Evolutionary conservation across 768 basidiomycete species (phyloP).

Genomic region (Lactifluus echinatus): DNA sequence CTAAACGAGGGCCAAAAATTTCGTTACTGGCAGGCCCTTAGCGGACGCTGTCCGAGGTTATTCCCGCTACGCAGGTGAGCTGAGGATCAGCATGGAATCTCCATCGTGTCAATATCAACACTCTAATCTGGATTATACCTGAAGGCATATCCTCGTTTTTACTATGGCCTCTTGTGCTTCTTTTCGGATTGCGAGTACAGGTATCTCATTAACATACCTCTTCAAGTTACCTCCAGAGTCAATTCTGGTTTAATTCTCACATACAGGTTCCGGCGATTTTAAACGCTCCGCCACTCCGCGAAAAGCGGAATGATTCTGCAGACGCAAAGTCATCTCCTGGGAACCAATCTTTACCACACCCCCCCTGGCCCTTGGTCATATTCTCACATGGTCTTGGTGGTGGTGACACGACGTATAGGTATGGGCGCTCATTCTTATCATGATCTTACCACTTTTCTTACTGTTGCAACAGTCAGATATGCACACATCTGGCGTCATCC

Average conservation of each 20-base stretch:
- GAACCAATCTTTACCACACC: neutral
- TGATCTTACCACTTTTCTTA: neutral
- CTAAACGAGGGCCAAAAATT: too few relatives aligned
- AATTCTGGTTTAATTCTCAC: neutral
- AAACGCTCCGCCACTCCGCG: slow-evolving; percentile 12
- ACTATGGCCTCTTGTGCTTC: slow-evolving; percentile 10
- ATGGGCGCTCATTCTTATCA: slow-evolving; percentile 1
- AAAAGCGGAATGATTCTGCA: neutral
- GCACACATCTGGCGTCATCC: slow-evolving; percentile 61
- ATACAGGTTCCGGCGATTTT: slow-evolving; percentile 11
- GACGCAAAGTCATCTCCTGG: neutral
- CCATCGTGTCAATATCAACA: neutral
- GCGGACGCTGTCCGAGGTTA: slow-evolving; percentile 10
- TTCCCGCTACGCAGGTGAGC: slow-evolving; percentile 12
- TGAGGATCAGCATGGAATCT: neutral
- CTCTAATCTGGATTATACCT: neutral
- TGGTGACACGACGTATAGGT: slow-evolving; percentile 63
- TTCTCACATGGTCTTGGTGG: slow-evolving; percentile 84
- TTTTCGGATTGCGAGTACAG: slow-evolving; percentile 12
- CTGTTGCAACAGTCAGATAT: slow-evolving; percentile 47
- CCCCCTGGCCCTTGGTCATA: slow-evolving; percentile 70
- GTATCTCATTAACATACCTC: neutral
- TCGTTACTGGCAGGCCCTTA: neutral
- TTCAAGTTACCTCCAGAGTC: too few relatives aligned
- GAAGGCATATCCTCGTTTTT: slow-evolving; percentile 5